Evolutionary conservation across 768 basidiomycete genomes (phyloP), one percentile per base, ranked within the genome.

Genomic region (Auriscalpium vulgare): DNA sequence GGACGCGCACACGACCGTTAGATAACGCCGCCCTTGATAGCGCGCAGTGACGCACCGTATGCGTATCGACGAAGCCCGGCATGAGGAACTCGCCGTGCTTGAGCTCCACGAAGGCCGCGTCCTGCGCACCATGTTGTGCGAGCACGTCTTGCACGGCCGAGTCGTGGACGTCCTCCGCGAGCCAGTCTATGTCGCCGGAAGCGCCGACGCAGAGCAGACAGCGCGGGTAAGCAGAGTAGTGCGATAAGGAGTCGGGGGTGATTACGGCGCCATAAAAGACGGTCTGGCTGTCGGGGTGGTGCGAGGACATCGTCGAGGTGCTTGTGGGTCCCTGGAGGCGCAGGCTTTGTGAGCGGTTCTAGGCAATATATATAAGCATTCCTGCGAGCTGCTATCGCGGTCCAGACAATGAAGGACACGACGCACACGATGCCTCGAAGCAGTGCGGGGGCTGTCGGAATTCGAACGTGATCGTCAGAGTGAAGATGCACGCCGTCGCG

Each of bases 51-150:
- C 86, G 66, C 66, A 93, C 93, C 37, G 87, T 90, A 70, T 95
- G 93, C 35, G 93, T 95, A 74, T 97, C 94, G 53, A 95, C 74
- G 67, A 95, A 83, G 4, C 94, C 94, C 7, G 94, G 94, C 65
- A 91, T 81, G 55, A 95, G 64, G 66, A 93, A 94, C 60, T 80
- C 73, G 8, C 76, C 77, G 8, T 66, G 45, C 54, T 64, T 65
- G 16, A 78, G 69, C 57, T 78, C 68, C 7, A 78, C 66, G 45
- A 78, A 46, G 35, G 69, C 63, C 43, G 65, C 56, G 1, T 66
- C 63, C 21, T 51, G 16, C 14, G 72, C 64, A n/a, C 83, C 86
- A 58, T 83, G 79, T 46, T 70, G 68, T 0, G 74, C 72, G 48
- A 88, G 67, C 3, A 73, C 71, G 17, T 82, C 74, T 66, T 77